phyloP scores from a whole-genome alignment of 805 yeast species.

The Saccharomycopsis babjevae region DNA sequence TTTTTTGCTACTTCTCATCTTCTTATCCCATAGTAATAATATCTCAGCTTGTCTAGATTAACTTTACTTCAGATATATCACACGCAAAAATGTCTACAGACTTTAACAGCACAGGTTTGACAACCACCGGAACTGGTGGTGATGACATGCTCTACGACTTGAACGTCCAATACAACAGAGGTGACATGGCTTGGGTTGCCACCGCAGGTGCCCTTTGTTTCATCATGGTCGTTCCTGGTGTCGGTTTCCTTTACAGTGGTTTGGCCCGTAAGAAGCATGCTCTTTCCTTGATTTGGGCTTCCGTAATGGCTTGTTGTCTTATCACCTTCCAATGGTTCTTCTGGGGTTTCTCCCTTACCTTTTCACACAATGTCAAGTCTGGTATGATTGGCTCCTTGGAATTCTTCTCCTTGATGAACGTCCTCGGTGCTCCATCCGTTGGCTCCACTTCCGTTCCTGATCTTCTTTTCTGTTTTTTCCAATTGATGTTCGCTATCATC shows the following conservation, averaged over 20 bases:
- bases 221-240: slow-evolving; percentile 88
- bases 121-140: slow-evolving; percentile 69
- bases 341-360: slow-evolving; percentile 93
- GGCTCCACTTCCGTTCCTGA: slow-evolving; percentile 67
- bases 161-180: slow-evolving; percentile 58
- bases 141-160: slow-evolving; percentile 64
- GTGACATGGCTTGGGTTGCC: slow-evolving; percentile 81
- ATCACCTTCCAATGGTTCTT: slow-evolving; percentile 94
- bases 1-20: neutral
- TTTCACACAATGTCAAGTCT: slow-evolving; percentile 54
- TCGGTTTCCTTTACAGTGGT: slow-evolving; percentile 89
- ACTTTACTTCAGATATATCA: neutral
- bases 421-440: slow-evolving; percentile 70
- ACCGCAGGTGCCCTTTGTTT: slow-evolving; percentile 74
- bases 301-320: slow-evolving; percentile 77
- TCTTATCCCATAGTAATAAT: no score
- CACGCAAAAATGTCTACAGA: slow-evolving; percentile 22
- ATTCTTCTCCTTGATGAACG: slow-evolving; percentile 72
- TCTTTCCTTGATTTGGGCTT: slow-evolving; percentile 87
- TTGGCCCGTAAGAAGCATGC: slow-evolving; percentile 92
- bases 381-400: slow-evolving; percentile 71
- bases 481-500: slow-evolving; percentile 92
- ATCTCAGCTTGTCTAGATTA: neutral
- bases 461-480: slow-evolving; percentile 80
- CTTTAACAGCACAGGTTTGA: slow-evolving; percentile 32